Evolutionary conservation across 352 stramenopile genomes (phyloP), one percentile per base, ranked within the genome.

Genomic region (Globisporangium splendens): DNA sequence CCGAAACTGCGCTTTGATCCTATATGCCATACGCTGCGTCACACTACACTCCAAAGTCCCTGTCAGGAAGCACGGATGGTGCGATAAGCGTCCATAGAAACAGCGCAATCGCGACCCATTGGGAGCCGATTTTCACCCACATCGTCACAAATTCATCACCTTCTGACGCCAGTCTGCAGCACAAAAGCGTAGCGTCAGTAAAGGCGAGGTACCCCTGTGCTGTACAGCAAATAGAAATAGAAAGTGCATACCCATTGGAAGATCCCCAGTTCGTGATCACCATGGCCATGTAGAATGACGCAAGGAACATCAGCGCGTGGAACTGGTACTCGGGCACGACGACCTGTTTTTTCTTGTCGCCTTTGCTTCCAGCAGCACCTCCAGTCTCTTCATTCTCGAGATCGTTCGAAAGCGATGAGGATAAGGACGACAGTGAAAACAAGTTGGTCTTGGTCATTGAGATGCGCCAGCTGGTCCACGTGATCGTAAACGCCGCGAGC

Each of bases 41-140:
- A 22, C 24, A 41, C 49, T 46, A 62, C 22, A 62, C 5, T 1
- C 61, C 66, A 55, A 99, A 99, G 58, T 98, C 93, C 18, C 93
- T 79, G 62, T 96, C 80, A 1, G 94, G 93, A 62, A 98, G 96
- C 2, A 98, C 39, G 11, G 66, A 73, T 18, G 96, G 95, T 13
- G 95, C 96, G 15, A 98, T 54, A 17, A 98, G 75, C 4, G 95
- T 98, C 96, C 96, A 99, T 8, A 95, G 59, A 66, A 98, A 99
- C 4, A 98, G 65, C 10, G 78, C 66, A 8, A 96, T 79, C 10
- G 83, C 87, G 12, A 90, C 70, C 95, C 95, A 98, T 65, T 98
- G 92, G 18, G 88, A 95, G 15, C 76, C 73, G 63, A 96, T 92
- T 24, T 98, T 91, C 53, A 99, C 96, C 91, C 92, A 98, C 95